A percentile compares a stretch with the other conserved stretches of the same genome.
Conservation (phyloP, 1,139 yeast species). For the Eremothecium sinecaudum region DNA sequence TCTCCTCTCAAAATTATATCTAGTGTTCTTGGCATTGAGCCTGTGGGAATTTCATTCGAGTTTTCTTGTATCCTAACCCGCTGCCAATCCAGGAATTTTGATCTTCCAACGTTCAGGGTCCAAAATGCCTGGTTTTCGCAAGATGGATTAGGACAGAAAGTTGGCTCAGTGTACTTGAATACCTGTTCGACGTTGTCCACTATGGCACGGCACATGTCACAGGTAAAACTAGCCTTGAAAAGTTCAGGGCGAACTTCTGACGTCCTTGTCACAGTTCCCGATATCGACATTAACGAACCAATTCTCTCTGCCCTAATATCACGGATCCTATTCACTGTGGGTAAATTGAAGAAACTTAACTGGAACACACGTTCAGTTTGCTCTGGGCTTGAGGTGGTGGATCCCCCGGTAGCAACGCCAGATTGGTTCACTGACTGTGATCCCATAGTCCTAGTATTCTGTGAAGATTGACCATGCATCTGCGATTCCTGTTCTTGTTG, state of each 20-base stretch:
- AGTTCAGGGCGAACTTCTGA: slow-evolving; percentile 96
- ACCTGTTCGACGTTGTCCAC: slow-evolving; percentile 89
- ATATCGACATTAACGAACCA: slow-evolving; percentile 74
- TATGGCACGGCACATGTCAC: slow-evolving; percentile 79
- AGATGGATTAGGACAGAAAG: slow-evolving; percentile 76
- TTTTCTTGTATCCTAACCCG: slow-evolving; percentile 93
- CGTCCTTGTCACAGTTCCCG: slow-evolving; percentile 95
- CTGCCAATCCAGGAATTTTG: slow-evolving; percentile 95
- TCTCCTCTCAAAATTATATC: slow-evolving; percentile 93
- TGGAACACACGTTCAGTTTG: slow-evolving; percentile 69
- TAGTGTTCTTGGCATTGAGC: slow-evolving; percentile 96
- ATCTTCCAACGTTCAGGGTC: slow-evolving; percentile 74
- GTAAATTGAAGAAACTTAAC: slow-evolving; percentile 80
- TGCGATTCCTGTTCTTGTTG: slow-evolving; percentile 29
- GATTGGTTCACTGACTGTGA: slow-evolving; percentile 13
- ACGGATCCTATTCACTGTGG: slow-evolving; percentile 74
- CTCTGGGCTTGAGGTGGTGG: slow-evolving; percentile 19
- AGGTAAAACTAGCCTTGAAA: slow-evolving; percentile 75
- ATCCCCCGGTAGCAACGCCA: slow-evolving; percentile 22
- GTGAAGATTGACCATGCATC: slow-evolving; percentile 15
- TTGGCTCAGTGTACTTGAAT: slow-evolving; percentile 91
- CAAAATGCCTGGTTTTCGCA: slow-evolving; percentile 84
- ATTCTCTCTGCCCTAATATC: slow-evolving; percentile 84
- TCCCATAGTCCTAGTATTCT: slow-evolving; percentile 14
- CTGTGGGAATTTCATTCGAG: slow-evolving; percentile 92